These are phyloP conservation scores for Linnemannia exigua DNA, from an alignment of 192 early-diverging fungal genomes.

Conservation along the genomic window DNA sequence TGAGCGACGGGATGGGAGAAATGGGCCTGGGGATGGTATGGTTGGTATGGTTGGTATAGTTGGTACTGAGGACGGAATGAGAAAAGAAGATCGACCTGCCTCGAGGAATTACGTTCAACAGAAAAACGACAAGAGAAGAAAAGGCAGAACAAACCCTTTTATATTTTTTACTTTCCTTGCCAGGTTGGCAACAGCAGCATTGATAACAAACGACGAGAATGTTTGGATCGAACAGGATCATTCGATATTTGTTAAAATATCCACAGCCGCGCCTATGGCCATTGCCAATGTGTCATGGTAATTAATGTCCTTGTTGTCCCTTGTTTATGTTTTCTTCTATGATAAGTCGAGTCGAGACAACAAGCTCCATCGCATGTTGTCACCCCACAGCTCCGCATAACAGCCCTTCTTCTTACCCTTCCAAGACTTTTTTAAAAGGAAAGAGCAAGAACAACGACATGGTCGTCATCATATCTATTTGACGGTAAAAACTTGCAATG, in stretches of 20 bases:
- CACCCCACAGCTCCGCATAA: background rate
- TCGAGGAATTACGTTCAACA: background rate
- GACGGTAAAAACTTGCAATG: too few species aligned
- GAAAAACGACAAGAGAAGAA: background rate
- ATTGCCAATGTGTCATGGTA: too few species aligned
- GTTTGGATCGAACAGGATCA: background rate
- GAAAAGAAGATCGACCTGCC: background rate
- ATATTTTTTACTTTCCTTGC: background rate
- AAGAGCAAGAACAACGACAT: background rate
- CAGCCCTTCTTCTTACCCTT: background rate
- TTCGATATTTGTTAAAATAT: background rate
- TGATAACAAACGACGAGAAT: background rate
- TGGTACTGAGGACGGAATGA: too few species aligned
- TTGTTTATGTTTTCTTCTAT: background rate
- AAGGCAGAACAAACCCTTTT: background rate
- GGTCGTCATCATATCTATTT: background rate
- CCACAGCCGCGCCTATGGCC: too few species aligned
- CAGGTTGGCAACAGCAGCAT: background rate
- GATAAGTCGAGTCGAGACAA: background rate
- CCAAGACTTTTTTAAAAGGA: background rate
- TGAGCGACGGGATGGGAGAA: background rate
- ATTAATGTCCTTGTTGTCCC: too few species aligned
- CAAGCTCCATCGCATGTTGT: background rate
- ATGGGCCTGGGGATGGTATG: too few species aligned
- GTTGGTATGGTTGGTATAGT: too few species aligned